Evolutionary conservation across 352 stramenopile species (phyloP).

Genomic region (Pythium insidiosum): DNA sequence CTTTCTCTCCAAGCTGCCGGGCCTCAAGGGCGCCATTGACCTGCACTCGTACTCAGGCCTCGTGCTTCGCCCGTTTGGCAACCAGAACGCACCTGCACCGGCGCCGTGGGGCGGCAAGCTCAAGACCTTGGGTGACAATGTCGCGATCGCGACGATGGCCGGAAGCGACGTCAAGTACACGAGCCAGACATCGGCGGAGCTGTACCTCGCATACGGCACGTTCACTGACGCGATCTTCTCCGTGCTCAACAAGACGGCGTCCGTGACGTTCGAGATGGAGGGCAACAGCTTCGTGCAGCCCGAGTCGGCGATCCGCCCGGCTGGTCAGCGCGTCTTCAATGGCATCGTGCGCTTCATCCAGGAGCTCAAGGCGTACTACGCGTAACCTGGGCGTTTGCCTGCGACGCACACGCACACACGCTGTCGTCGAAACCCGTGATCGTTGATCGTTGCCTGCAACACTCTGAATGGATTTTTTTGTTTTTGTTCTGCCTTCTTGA

Average conservation of each 20-base stretch:
- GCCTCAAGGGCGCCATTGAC: slow-evolving; percentile 10
- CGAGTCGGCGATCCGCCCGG: slow-evolving; percentile 17
- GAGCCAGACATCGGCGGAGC: slow-evolving; percentile 13
- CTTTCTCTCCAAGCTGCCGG: slow-evolving; percentile 3
- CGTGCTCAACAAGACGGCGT: slow-evolving; percentile 21
- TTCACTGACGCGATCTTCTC: slow-evolving; percentile 24
- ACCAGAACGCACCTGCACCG: slow-evolving; percentile 10
- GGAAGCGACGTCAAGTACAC: slow-evolving; percentile 8
- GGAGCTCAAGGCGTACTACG: slow-evolving; percentile 16
- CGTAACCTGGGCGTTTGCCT: no score
- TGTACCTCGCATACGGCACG: slow-evolving; percentile 27
- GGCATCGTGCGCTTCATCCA: slow-evolving; percentile 20
- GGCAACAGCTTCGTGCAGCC: slow-evolving; percentile 18
- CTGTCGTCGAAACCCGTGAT: no score
- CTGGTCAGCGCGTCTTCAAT: slow-evolving; percentile 16
- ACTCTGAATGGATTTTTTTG: no score
- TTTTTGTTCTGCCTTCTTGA: no score
- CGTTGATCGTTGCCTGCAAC: no score
- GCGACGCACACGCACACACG: no score
- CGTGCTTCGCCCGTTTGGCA: slow-evolving; percentile 20
- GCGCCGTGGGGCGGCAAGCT: slow-evolving; percentile 20
- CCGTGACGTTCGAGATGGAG: slow-evolving; percentile 28
- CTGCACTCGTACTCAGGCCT: slow-evolving; percentile 27
- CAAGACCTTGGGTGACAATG: slow-evolving; percentile 19
- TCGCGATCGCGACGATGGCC: slow-evolving; percentile 15